Conservation (phyloP, 345 rosid genomes). For the Eucalyptus polyanthemos region DNA sequence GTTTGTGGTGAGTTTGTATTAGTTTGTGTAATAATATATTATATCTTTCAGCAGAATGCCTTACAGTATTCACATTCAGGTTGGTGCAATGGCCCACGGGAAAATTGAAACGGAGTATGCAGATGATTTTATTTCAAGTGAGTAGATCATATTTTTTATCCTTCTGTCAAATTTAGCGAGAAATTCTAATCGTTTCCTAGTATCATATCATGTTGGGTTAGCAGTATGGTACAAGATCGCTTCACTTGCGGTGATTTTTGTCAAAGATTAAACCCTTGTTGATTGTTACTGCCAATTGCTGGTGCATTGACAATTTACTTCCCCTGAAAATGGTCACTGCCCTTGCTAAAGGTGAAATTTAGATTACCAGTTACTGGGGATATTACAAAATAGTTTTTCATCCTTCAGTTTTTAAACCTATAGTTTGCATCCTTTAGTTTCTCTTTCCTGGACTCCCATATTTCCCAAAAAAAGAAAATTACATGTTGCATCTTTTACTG, state of each 20-base stretch:
- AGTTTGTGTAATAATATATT: background rate
- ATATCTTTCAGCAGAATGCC: background rate
- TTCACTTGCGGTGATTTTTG: background rate
- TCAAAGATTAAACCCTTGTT: background rate
- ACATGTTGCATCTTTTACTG: background rate
- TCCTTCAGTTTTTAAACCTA: background rate
- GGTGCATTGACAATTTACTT: background rate
- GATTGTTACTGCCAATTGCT: background rate
- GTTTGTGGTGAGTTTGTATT: slow-evolving; percentile 63
- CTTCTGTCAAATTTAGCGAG: background rate
- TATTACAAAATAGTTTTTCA: background rate
- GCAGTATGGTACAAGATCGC: background rate
- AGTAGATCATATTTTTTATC: background rate
- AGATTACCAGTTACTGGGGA: background rate
- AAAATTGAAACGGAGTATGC: slow-evolving; percentile 45
- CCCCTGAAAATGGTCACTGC: background rate
- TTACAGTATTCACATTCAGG: slow-evolving; percentile 15
- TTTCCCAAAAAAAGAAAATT: background rate
- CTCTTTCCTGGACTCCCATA: background rate
- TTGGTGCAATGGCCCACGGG: slow-evolving; percentile 94
- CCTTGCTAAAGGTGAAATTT: background rate
- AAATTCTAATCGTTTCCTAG: background rate
- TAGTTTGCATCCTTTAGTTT: background rate
- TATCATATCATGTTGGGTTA: background rate
- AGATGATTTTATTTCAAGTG: slow-evolving; percentile 56